Conservation (phyloP, 257 asterid species). For the Eucommia ulmoides region DNA sequence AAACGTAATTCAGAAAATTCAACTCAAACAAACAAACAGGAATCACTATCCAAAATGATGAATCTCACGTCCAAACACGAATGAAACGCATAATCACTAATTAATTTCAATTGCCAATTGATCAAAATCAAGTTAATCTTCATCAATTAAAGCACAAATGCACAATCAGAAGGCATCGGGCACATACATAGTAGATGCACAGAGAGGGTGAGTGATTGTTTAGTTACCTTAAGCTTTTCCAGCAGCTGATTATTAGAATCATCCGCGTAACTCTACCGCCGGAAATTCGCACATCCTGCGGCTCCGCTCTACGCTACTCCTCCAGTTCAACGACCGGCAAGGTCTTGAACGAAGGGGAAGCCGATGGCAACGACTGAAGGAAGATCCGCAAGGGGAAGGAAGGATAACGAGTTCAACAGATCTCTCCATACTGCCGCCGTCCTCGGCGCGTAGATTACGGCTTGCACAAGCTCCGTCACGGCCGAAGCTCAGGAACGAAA, state of each 20-base stretch:
- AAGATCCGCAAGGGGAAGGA: conserved; percentile 89
- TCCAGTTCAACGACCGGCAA: conserved; percentile 60
- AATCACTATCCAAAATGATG: no score
- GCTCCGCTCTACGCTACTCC: conserved; percentile 19
- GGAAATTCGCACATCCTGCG: neutral
- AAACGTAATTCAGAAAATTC: neutral
- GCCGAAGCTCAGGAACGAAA: no score
- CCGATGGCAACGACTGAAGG: conserved; percentile 36
- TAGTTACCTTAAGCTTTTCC: neutral
- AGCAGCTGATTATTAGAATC: neutral
- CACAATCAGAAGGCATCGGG: neutral
- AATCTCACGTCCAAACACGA: no score
- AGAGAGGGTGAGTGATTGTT: neutral
- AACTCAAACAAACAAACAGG: neutral
- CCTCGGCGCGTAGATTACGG: conserved; percentile 76
- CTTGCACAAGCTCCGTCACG: conserved; percentile 80
- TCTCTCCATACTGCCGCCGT: conserved; percentile 75
- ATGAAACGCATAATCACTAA: no score
- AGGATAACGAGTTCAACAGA: conserved; percentile 67
- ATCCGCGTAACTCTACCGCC: neutral
- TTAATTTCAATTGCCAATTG: neutral
- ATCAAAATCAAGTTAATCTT: no score
- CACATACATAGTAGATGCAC: neutral
- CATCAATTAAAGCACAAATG: neutral
- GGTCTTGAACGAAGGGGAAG: conserved; percentile 45